These are phyloP conservation scores for Pachysandra terminalis DNA, from an alignment of 164 flowering plant species.

Conservation along the genomic window DNA sequence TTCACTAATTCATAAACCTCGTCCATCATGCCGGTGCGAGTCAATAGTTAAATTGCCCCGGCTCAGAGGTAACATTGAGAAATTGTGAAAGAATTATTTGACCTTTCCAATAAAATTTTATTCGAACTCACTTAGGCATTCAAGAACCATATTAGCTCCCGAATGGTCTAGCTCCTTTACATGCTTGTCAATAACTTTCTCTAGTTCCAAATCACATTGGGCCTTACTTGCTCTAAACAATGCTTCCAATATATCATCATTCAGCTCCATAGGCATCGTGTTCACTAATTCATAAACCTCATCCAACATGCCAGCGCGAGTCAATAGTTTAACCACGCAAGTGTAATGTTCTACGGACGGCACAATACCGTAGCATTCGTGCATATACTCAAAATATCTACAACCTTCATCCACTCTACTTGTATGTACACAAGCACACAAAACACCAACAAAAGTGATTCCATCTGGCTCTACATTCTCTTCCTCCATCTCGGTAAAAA, in stretches of 20 bases:
- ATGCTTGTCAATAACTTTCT: not conserved
- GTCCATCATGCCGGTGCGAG: slow-evolving; percentile 21
- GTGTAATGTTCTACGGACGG: slow-evolving; percentile 44
- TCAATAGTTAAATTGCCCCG: no score
- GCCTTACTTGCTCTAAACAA: not conserved
- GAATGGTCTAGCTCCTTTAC: not conserved
- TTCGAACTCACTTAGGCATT: no score
- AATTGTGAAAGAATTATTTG: no score
- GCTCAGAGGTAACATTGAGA: no score
- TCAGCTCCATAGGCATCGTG: slow-evolving; percentile 4
- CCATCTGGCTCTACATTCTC: slow-evolving; percentile 45
- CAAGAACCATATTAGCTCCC: no score
- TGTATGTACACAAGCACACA: slow-evolving; percentile 52
- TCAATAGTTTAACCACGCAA: slow-evolving; percentile 41
- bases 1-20: slow-evolving; percentile 9
- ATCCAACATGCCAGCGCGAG: slow-evolving; percentile 21
- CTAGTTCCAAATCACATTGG: not conserved
- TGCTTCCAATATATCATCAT: not conserved
- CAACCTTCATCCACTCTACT: slow-evolving; percentile 31
- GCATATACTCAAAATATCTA: slow-evolving; percentile 43
- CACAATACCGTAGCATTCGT: slow-evolving; percentile 33
- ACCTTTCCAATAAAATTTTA: no score
- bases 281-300: slow-evolving; percentile 9
- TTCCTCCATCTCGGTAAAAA: slow-evolving; percentile 48
- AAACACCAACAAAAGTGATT: slow-evolving; percentile 54